phyloP scores from a whole-genome alignment of 352 stramenopile genomes.

The Ophiocytium majus region DNA sequence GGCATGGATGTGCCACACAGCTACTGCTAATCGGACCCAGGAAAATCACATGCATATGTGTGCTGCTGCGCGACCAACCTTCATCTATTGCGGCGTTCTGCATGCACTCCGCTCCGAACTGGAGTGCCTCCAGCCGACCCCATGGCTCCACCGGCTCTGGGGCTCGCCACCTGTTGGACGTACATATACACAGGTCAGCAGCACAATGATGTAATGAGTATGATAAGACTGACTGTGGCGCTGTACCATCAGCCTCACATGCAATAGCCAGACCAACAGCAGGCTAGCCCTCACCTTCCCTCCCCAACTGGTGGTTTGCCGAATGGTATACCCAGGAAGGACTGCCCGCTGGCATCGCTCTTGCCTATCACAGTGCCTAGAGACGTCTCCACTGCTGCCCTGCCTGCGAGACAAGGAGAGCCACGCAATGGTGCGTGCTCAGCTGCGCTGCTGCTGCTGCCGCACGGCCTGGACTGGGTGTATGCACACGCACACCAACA shows the following conservation, averaged over 20 bases:
- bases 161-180: constrained; percentile 13
- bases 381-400: not conserved
- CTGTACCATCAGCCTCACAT: not conserved
- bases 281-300: constrained; percentile 28
- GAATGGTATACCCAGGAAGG: constrained; percentile 59
- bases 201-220: not conserved
- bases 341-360: constrained; percentile 20
- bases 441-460: not conserved
- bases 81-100: constrained; percentile 53
- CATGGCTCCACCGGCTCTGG: constrained; percentile 33
- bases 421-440: not conserved
- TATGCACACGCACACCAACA: no score
- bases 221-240: not conserved
- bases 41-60: no score
- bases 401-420: not conserved
- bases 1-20: not conserved
- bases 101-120: constrained; percentile 62
- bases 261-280: not conserved
- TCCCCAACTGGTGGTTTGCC: constrained; percentile 54
- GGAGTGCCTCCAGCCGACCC: constrained; percentile 46
- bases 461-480: no score
- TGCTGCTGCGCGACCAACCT: not conserved
- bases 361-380: not conserved
- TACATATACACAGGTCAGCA: not conserved
- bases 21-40: not conserved